phyloP scores from a whole-genome alignment of 2,329 filamentous ascomycete genomes.

The Cladosporium sp. region DNA sequence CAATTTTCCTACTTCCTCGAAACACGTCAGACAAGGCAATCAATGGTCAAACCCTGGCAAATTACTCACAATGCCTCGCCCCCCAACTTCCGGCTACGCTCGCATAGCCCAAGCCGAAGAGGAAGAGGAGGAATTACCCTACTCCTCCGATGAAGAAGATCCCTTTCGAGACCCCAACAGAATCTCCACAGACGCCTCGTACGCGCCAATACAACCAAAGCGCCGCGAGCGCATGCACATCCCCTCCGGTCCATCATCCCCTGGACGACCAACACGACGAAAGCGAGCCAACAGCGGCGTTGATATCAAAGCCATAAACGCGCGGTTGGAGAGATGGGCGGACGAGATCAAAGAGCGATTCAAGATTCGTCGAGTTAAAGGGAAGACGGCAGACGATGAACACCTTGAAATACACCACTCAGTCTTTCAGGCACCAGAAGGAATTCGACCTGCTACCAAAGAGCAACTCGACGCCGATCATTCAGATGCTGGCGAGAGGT shows the following conservation, averaged over 20 bases:
- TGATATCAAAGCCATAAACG: conserved; percentile 97
- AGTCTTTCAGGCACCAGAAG: conserved; percentile 90
- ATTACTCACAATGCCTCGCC: conserved; percentile 31
- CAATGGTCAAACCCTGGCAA: conserved; percentile 23
- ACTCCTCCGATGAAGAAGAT: conserved; percentile 39
- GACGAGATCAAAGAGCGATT: conserved; percentile 98
- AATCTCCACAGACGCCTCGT: conserved; percentile 2
- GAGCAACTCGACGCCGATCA: conserved; percentile 62
- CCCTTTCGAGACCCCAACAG: conserved; percentile 22
- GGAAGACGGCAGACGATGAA: conserved; percentile 72
- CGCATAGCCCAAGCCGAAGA: conserved; percentile 51
- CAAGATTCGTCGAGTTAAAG: conserved; percentile 76
- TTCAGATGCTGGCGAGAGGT: conserved; percentile 49
- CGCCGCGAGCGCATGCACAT: conserved; percentile 43
- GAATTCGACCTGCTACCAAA: conserved; percentile 72
- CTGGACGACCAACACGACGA: conserved; percentile 38
- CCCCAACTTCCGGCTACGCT: conserved; percentile 48
- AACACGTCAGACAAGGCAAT: neutral
- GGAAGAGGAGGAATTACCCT: conserved; percentile 40
- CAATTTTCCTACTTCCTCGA: too few relatives aligned
- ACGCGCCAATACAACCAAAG: conserved; percentile 46
- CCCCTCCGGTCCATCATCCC: conserved; percentile 30
- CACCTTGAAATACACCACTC: conserved; percentile 94
- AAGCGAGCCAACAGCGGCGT: conserved; percentile 79
- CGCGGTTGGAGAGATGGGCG: conserved; percentile 89